A percentile compares a stretch with the other conserved stretches of the same genome.
Conservation (phyloP, 2,329 filamentous ascomycete genomes). For the Arthrinium puccinioides region DNA sequence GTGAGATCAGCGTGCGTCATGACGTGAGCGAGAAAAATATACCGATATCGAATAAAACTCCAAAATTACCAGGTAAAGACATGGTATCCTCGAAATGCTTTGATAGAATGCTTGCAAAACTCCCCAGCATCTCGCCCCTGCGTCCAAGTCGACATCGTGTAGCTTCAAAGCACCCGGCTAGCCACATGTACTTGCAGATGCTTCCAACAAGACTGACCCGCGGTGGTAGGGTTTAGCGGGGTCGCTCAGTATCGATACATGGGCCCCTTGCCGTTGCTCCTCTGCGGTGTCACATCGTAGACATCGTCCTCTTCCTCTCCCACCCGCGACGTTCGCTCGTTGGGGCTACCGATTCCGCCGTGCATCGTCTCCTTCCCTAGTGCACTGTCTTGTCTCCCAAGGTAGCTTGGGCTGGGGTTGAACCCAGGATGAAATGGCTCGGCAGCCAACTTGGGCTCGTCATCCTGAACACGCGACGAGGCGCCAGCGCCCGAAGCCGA, state of each 20-base stretch:
- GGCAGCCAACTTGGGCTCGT: slow-evolving; percentile 19
- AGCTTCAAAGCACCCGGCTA: no score
- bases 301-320: slow-evolving; percentile 6
- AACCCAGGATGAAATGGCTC: slow-evolving; percentile 29
- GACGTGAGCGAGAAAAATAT: no score
- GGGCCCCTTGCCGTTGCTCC: slow-evolving; percentile 12
- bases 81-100: slow-evolving; percentile 1
- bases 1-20: no score
- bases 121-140: neutral
- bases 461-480: slow-evolving; percentile 12
- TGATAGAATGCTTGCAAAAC: neutral
- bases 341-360: slow-evolving; percentile 17
- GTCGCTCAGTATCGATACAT: slow-evolving; percentile 11
- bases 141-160: no score
- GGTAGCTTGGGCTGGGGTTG: slow-evolving; percentile 24
- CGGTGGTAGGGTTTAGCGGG: no score
- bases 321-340: neutral
- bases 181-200: no score
- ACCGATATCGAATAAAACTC: no score
- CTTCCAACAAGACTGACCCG: no score
- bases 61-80: no score
- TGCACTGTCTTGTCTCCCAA: slow-evolving; percentile 32
- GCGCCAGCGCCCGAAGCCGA: slow-evolving; percentile 12
- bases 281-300: slow-evolving; percentile 6
- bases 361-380: slow-evolving; percentile 34